Base-by-base conservation (phyloP, 192 early-diverging fungal genomes). In the Entophlyctis luteolus region DNA sequence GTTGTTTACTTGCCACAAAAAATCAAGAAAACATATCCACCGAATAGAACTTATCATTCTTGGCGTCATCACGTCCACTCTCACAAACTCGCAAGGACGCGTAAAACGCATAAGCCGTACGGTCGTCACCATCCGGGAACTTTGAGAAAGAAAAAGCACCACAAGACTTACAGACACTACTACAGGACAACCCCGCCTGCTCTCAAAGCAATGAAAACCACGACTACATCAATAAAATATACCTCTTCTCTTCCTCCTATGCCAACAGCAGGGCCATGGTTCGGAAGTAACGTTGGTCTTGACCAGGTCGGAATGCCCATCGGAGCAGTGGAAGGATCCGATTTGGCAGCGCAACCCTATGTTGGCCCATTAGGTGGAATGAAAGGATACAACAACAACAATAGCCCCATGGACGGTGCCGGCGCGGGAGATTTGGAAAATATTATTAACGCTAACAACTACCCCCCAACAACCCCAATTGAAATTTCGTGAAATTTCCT, bases 31-130 rank as follows among this genome's bases (percentile, higher is more conserved):
- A 18, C 55, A 14, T 34, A 25, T n/a, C 25, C 33, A 18, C 23
- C 60, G 4, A 63, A 42, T 10, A 47, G 60, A 47, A 48, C 60
- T 4, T 63, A 63, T 48, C 60, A 63, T 28, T 49, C 60, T 25
- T 63, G 60, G 60, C 37, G 49, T 22, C 60, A 63, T 49, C 60
- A 63, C 3, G 6, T 18, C 10, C 60, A 63, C 47, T 10, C 20
- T 0, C 28, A 31, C 0, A 63, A 25, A 33, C 22, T 48, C 20
- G 18, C 25, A 8, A 46, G 32, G 46, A 31, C 60, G 10, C 32
- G 25, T 29, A 63, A 25, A 28, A 5, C 57, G n/a, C 33, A n/a
- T 0, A 47, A 63, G 27, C 28, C 31, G 3, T 63, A 63, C 47
- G n/a, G 6, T 0, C 14, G 23, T 12, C 60, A 63, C 60, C 60